Evolutionary conservation across 2,329 filamentous ascomycete genomes (phyloP), one percentile per base, ranked within the genome.

Genomic region (Hansfordia pulvinata): DNA sequence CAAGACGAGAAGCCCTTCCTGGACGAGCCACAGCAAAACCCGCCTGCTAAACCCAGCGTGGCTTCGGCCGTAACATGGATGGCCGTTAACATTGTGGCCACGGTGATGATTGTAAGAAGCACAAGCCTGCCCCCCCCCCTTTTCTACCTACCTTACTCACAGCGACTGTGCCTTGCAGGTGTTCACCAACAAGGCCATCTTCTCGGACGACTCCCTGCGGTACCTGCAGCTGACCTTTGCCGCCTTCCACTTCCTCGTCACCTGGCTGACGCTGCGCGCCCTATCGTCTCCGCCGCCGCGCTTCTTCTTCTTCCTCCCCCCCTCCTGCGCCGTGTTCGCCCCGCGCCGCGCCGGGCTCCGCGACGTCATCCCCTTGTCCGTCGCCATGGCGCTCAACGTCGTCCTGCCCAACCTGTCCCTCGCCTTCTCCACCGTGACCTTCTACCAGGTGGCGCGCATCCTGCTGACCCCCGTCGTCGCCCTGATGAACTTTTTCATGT

Each of bases 121-220:
- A 10, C 17, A 23, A 11, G n/a, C 20, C 23, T 25, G 20, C 11
- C 30, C 13, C 8, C 21, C 12, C 14, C 21, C 7, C 19, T 18
- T 17, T 7, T n/a, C 22, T 25, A 17, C 28, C 31, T 41, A 28
- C 36, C 28, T 30, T 16, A 23, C 26, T 23, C 16, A 19, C n/a
- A 17, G 14, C 17, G 11, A 24, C 14, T 9, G 10, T 21, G 11
- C n/a, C 9, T 20, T 15, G 17, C 29, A 75, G 70, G 69, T 80
- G 41, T 78, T 78, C 44, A 73, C 69, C 21, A 79, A 79, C 54
- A 79, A 79, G 49, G 64, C 64, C 35, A 76, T 80, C 47, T 79
- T 79, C 53, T 66, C 65, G 14, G 66, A 76, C 34, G 64, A 65
- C 10, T 63, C 60, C 10, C 58, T 76, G 41, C 70, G 69, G 42